Percentiles rank a stretch among this genome's conserved stretches.
Conservation (phyloP, 768 basidiomycete species). For the Mycena rebaudengoi region DNA sequence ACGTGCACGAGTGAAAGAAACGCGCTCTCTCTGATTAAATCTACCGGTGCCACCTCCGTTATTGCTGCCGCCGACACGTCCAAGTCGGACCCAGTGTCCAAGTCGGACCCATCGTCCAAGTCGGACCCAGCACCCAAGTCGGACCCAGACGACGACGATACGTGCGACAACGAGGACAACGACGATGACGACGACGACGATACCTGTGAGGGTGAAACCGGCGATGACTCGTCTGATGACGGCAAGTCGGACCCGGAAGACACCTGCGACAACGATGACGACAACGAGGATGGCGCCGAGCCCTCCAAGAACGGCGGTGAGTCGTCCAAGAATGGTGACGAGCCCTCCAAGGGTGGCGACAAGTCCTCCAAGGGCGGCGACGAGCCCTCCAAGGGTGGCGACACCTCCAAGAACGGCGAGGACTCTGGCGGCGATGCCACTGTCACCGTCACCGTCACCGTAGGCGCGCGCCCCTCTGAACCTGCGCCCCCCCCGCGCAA, state of each 20-base stretch:
- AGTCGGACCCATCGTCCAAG: no score
- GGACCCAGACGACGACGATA: constrained; percentile 17
- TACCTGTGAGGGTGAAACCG: no score
- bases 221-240: no score
- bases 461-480: no score
- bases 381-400: not conserved
- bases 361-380: constrained; percentile 2
- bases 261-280: constrained; percentile 19
- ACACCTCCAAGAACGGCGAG: constrained; percentile 3
- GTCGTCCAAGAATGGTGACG: no score
- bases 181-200: constrained; percentile 18
- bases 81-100: not conserved
- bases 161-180: constrained; percentile 8
- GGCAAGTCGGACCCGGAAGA: constrained; percentile 18
- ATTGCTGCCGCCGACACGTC: constrained; percentile 41
- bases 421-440: constrained; percentile 3
- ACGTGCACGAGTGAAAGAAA: constrained; percentile 61
- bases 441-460: constrained; percentile 44
- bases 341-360: not conserved
- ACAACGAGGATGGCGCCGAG: not conserved
- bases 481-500: constrained; percentile 29
- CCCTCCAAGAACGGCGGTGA: no score
- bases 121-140: not conserved
- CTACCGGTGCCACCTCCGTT: constrained; percentile 56
- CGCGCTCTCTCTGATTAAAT: constrained; percentile 53